Evolutionary conservation across 179 eudicot genomes (phyloP).

Genomic region (Pouteria campechiana): DNA sequence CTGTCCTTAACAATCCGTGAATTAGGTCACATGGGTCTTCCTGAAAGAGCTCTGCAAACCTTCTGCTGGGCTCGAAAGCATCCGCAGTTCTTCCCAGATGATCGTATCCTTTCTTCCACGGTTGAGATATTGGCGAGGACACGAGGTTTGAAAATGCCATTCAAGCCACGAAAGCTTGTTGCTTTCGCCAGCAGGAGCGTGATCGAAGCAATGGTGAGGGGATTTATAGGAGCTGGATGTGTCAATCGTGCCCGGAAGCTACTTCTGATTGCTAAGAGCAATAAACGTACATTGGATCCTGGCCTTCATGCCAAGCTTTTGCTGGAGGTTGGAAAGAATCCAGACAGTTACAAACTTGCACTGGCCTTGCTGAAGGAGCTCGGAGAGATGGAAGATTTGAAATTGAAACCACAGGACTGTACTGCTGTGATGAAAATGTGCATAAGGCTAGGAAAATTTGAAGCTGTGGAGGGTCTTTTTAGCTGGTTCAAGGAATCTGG

Average conservation of each 20-base stretch:
- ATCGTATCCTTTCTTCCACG: conserved; percentile 65
- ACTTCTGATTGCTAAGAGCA: conserved; percentile 34
- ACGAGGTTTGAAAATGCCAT: conserved; percentile 44
- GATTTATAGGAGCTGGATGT: conserved; percentile 63
- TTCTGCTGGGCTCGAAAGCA: conserved; percentile 83
- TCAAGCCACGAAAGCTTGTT: conserved; percentile 36
- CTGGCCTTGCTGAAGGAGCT: conserved; percentile 56
- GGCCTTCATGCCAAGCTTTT: conserved; percentile 73
- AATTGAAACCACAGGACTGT: conserved; percentile 57
- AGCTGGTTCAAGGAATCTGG: conserved; percentile 59
- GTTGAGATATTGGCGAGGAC: conserved; percentile 77
- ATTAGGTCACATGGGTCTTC: conserved; percentile 83
- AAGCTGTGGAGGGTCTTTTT: conserved; percentile 64
- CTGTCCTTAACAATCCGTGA: conserved; percentile 75
- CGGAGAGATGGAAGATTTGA: conserved; percentile 55
- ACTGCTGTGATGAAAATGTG: conserved; percentile 79
- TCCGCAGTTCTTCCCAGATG: conserved; percentile 80
- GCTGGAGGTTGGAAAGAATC: conserved; percentile 57
- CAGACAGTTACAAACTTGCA: conserved; percentile 41
- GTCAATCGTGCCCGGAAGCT: conserved; percentile 60
- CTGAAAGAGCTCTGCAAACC: conserved; percentile 65
- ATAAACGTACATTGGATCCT: conserved; percentile 44
- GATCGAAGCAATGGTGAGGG: conserved; percentile 71
- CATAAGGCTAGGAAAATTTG: conserved; percentile 54
- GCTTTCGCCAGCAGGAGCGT: conserved; percentile 43